A percentile compares a stretch with the other conserved stretches of the same genome.
phyloP scores from a whole-genome alignment of 2,329 filamentous ascomycete genomes.

The Orbilia quercus region DNA sequence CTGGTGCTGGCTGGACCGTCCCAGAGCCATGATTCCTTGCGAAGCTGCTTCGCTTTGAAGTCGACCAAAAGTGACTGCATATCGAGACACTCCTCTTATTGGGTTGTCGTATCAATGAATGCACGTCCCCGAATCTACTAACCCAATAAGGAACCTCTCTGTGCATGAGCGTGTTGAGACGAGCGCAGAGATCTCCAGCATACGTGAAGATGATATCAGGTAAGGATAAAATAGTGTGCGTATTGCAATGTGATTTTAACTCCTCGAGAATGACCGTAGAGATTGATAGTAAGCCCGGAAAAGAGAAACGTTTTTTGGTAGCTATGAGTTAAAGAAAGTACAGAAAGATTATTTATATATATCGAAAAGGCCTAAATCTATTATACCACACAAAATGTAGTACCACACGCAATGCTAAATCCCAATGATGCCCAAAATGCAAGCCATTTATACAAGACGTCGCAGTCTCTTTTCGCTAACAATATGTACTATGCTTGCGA shows the following conservation, averaged over 20 bases:
- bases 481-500: not conserved
- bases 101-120: not conserved
- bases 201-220: not conserved
- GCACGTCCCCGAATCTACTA: not conserved
- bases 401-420: conserved; percentile 52
- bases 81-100: not conserved
- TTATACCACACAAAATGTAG: conserved; percentile 50
- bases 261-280: conserved; percentile 9
- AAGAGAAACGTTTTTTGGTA: not conserved
- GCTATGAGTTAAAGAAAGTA: conserved; percentile 7
- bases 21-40: not conserved
- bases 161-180: too few species aligned
- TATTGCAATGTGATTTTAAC: not conserved
- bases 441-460: conserved; percentile 28
- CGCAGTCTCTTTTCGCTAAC: conserved; percentile 16
- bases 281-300: conserved; percentile 8
- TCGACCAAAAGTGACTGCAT: conserved; percentile 11
- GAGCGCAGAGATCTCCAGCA: too few species aligned
- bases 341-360: conserved; percentile 22
- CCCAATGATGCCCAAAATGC: conserved; percentile 27
- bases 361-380: conserved; percentile 35
- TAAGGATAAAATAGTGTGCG: not conserved
- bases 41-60: not conserved
- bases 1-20: not conserved
- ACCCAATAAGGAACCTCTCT: too few species aligned